phyloP scores from a whole-genome alignment of 192 early-diverging fungal genomes.

The Podila verticillata region DNA sequence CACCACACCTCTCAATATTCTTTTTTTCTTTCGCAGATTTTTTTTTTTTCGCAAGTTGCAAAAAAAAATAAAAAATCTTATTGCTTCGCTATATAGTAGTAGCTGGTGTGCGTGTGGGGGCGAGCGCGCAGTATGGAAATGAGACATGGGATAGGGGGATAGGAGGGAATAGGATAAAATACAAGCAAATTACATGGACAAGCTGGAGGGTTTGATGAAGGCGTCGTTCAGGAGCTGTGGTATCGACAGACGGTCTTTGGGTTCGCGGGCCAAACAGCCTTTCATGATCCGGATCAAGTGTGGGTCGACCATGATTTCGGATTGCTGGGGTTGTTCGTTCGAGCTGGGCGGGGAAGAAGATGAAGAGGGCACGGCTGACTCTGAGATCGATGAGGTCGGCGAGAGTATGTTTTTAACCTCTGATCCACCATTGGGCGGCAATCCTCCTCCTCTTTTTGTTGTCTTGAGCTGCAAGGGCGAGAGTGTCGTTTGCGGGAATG shows the following conservation, averaged over 20 bases:
- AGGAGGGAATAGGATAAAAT: no score
- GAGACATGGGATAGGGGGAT: no score
- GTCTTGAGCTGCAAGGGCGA: constrained; percentile 15
- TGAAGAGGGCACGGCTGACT: background rate
- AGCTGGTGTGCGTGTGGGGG: no score
- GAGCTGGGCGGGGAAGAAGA: background rate
- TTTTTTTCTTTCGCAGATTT: background rate
- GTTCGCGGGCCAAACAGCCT: constrained; percentile 75
- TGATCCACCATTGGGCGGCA: background rate
- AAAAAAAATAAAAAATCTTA: no score
- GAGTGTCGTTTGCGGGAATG: constrained; percentile 56
- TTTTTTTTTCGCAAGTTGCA: no score
- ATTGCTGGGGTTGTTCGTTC: background rate
- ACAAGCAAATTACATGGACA: no score
- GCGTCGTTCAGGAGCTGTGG: constrained; percentile 73
- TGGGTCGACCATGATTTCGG: constrained; percentile 47
- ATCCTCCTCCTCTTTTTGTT: background rate
- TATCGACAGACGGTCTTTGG: constrained; percentile 72
- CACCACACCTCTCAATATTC: background rate
- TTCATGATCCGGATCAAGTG: constrained; percentile 71
- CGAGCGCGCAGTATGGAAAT: no score
- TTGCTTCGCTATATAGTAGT: no score
- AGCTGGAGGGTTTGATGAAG: constrained; percentile 54
- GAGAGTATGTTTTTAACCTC: background rate
- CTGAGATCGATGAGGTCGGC: background rate